phyloP scores from a whole-genome alignment of 108 stramenopile genomes.

The Nitzschia inconspicua region DNA sequence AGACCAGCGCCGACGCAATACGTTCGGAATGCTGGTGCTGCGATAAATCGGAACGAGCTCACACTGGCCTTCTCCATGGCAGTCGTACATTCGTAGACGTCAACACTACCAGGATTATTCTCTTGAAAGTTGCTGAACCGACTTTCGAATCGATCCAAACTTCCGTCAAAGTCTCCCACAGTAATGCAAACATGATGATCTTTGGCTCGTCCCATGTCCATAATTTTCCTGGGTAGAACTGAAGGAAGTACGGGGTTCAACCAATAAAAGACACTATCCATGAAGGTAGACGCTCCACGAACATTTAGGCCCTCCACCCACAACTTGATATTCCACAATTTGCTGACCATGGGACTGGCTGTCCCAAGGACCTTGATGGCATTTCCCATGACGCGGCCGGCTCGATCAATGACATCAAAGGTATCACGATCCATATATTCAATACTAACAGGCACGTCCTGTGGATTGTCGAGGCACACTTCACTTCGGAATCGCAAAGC shows the following conservation, averaged over 20 bases:
- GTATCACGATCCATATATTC: constrained; percentile 86
- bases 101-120: constrained; percentile 44
- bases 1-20: constrained; percentile 71
- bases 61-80: constrained; percentile 38
- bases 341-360: constrained; percentile 48
- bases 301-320: constrained; percentile 59
- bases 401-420: constrained; percentile 76
- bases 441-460: constrained; percentile 68
- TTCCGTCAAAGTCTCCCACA: constrained; percentile 77
- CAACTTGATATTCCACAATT: constrained; percentile 65
- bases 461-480: constrained; percentile 70
- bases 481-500: constrained; percentile 66
- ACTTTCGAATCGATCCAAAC: constrained; percentile 58
- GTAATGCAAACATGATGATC: constrained; percentile 74
- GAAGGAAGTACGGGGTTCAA: constrained; percentile 60
- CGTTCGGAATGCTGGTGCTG: constrained; percentile 77
- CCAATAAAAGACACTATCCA: constrained; percentile 55
- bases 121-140: constrained; percentile 58
- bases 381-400: constrained; percentile 65
- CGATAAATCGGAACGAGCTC: constrained; percentile 80
- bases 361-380: constrained; percentile 63
- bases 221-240: constrained; percentile 48
- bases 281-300: constrained; percentile 47
- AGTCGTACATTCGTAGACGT: constrained; percentile 42
- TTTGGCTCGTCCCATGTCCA: constrained; percentile 39